phyloP scores from a whole-genome alignment of 768 basidiomycete genomes.

The Lyophyllum shimeji region DNA sequence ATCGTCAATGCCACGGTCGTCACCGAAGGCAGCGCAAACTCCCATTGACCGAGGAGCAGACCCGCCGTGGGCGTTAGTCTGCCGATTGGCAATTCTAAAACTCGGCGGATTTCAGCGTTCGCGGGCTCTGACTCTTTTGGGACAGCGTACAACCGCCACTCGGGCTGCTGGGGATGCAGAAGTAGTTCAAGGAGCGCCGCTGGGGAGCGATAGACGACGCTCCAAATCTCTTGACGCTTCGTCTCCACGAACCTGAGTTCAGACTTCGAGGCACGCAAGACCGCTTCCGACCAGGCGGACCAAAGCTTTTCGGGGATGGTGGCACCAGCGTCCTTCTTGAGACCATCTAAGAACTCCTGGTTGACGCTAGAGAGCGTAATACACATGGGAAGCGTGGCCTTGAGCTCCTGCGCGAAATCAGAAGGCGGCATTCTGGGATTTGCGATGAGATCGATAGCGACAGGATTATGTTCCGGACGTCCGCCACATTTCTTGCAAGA shows the following conservation, averaged over 20 bases:
- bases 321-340: conserved; percentile 39
- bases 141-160: conserved; percentile 84
- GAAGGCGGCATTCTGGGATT: conserved; percentile 68
- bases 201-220: conserved; percentile 72
- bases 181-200: conserved; percentile 72
- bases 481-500: conserved; percentile 88
- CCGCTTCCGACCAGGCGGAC: conserved; percentile 68
- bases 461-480: conserved; percentile 83
- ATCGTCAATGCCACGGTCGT: conserved; percentile 60
- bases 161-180: conserved; percentile 72
- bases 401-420: conserved; percentile 74
- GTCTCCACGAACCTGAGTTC: conserved; percentile 83
- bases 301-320: conserved; percentile 58
- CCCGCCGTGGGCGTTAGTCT: conserved; percentile 57
- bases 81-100: conserved; percentile 76
- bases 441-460: conserved; percentile 47
- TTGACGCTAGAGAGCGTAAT: conserved; percentile 56
- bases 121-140: conserved; percentile 68
- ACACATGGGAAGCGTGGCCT: conserved; percentile 85
- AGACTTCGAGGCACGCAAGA: conserved; percentile 52
- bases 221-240: conserved; percentile 89
- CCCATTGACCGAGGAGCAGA: conserved; percentile 74
- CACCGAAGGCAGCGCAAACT: conserved; percentile 70
- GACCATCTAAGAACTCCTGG: conserved; percentile 47
- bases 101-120: conserved; percentile 74